Evolutionary conservation across 1,284 basidiomycete genomes (phyloP).

Genomic region (Pisolithus thermaeus): DNA sequence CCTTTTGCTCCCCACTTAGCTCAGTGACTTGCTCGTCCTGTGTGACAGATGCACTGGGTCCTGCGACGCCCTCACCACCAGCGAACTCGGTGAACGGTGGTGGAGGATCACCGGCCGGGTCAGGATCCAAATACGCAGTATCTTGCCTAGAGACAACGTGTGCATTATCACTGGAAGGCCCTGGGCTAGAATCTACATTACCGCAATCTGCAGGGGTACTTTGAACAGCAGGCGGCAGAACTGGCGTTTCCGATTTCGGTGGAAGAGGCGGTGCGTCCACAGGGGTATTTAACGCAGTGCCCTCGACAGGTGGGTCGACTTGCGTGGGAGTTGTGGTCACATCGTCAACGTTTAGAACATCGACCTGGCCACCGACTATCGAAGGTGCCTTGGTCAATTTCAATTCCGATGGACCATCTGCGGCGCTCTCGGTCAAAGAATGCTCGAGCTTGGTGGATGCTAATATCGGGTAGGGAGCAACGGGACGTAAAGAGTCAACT

Average conservation of each 20-base stretch:
- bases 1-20: slow-evolving; percentile 21
- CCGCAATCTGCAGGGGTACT: neutral
- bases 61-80: slow-evolving; percentile 5
- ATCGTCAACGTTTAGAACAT: slow-evolving; percentile 8
- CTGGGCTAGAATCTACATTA: slow-evolving; percentile 8
- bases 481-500: slow-evolving; percentile 6
- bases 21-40: slow-evolving; percentile 18
- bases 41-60: slow-evolving; percentile 10
- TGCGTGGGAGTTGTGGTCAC: slow-evolving; percentile 16
- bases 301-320: slow-evolving; percentile 19
- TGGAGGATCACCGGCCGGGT: slow-evolving; percentile 16
- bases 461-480: slow-evolving; percentile 5
- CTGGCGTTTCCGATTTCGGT: neutral
- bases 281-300: slow-evolving; percentile 11
- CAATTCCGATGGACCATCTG: slow-evolving; percentile 6
- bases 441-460: slow-evolving; percentile 7
- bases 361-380: slow-evolving; percentile 1
- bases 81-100: slow-evolving; percentile 23
- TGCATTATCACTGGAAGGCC: neutral
- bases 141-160: neutral
- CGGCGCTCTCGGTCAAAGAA: neutral
- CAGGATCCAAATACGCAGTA: slow-evolving; percentile 7
- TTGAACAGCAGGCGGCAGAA: neutral
- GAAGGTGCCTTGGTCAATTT: neutral
- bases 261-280: slow-evolving; percentile 6